Conservation (phyloP, 345 rosid species). For the Arabis alpina region DNA sequence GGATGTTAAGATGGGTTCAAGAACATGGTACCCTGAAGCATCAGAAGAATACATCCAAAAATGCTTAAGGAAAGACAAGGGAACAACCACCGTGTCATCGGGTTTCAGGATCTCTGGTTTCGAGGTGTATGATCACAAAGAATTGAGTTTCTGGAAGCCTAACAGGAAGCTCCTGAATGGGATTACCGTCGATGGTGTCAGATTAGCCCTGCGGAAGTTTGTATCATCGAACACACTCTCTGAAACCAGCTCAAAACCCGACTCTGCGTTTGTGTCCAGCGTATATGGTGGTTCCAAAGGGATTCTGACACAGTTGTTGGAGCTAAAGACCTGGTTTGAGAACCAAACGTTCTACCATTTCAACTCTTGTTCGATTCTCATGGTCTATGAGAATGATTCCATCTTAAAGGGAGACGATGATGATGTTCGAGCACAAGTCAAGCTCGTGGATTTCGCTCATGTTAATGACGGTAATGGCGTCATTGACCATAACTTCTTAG, state of each 20-base stretch:
- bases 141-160: slow-evolving; percentile 70
- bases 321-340: slow-evolving; percentile 94
- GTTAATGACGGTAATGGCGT: slow-evolving; percentile 78
- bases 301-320: slow-evolving; percentile 72
- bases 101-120: slow-evolving; percentile 90
- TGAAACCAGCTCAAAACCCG: slow-evolving; percentile 47
- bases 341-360: slow-evolving; percentile 83
- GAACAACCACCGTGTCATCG: slow-evolving; percentile 52
- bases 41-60: slow-evolving; percentile 66
- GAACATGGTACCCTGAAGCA: slow-evolving; percentile 94
- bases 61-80: slow-evolving; percentile 69
- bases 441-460: slow-evolving; percentile 96
- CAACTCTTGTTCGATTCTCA: slow-evolving; percentile 81
- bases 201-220: slow-evolving; percentile 65
- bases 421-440: slow-evolving; percentile 53
- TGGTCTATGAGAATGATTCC: slow-evolving; percentile 66
- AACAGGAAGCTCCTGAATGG: slow-evolving; percentile 53
- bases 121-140: slow-evolving; percentile 51
- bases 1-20: slow-evolving; percentile 90
- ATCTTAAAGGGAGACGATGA: slow-evolving; percentile 42
- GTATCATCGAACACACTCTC: slow-evolving; percentile 65
- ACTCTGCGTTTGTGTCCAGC: slow-evolving; percentile 58
- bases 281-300: slow-evolving; percentile 71
- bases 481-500: slow-evolving; percentile 94
- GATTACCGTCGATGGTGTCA: slow-evolving; percentile 56